Evolutionary conservation across 148 eudicot species (phyloP).

Genomic region (Amaranthus palmeri): DNA sequence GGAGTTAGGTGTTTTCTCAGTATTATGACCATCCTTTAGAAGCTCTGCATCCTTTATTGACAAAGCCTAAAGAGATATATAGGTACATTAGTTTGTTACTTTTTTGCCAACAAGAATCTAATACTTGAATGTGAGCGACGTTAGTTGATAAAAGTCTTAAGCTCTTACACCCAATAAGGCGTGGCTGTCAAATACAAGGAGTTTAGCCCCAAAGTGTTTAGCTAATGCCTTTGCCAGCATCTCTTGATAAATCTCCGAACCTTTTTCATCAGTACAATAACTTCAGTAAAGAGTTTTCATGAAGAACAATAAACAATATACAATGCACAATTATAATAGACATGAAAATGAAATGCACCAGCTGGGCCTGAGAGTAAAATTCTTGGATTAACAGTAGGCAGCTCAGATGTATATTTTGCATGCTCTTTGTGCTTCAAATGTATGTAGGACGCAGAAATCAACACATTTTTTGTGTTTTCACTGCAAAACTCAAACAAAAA

Average conservation of each 20-base stretch:
- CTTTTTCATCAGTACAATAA: constrained; percentile 33
- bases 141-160: background rate
- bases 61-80: constrained; percentile 43
- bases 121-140: background rate
- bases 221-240: constrained; percentile 90
- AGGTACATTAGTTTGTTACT: background rate
- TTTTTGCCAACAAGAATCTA: background rate
- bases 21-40: constrained; percentile 46
- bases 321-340: background rate
- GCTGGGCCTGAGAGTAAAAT: constrained; percentile 96
- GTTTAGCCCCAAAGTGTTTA: constrained; percentile 73
- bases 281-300: constrained; percentile 13
- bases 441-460: constrained; percentile 84
- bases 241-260: constrained; percentile 96
- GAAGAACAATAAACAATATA: background rate
- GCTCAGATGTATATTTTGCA: constrained; percentile 72
- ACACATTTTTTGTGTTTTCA: constrained; percentile 80
- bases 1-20: constrained; percentile 44
- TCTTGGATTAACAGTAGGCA: constrained; percentile 79
- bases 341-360: constrained; percentile 37
- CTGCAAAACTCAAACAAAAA: constrained; percentile 41
- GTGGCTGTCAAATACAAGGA: constrained; percentile 85
- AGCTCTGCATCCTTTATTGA: constrained; percentile 67
- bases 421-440: constrained; percentile 79
- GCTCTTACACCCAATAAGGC: constrained; percentile 75